Conservation (phyloP, 2,329 filamentous ascomycete species). For the Hypocrella siamensis region DNA sequence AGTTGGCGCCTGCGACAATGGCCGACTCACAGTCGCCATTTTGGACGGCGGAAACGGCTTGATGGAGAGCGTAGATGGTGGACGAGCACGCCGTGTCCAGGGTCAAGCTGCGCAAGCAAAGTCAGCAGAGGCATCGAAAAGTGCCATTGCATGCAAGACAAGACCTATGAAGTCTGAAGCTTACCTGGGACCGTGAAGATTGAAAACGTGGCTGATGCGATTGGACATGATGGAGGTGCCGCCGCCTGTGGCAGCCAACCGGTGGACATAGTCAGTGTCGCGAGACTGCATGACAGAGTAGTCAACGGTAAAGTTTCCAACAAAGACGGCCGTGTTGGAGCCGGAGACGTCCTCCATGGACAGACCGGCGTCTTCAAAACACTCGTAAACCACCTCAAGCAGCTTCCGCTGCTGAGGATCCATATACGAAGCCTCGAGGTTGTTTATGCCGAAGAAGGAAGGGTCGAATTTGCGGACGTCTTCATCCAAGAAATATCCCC, state of each 20-base stretch:
- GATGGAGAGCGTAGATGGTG: constrained; percentile 29
- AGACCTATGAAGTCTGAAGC: no score
- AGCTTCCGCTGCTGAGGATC: constrained; percentile 14
- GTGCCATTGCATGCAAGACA: no score
- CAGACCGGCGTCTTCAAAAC: constrained; percentile 16
- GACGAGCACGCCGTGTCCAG: constrained; percentile 31
- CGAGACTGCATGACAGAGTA: no score
- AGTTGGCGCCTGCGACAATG: constrained; percentile 7
- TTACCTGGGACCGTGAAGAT: no score
- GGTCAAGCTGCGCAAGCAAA: constrained; percentile 10
- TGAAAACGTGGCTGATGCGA: no score
- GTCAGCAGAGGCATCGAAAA: no score
- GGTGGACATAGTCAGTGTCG: no score
- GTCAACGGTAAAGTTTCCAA: no score
- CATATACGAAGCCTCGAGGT: constrained; percentile 8
- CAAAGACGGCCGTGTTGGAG: no score
- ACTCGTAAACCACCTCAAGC: constrained; percentile 12
- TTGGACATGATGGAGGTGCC: no score
- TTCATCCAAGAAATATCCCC: constrained; percentile 13
- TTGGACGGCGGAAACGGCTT: constrained; percentile 20
- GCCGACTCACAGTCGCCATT: constrained; percentile 18
- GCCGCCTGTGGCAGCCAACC: no score
- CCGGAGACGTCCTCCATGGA: constrained; percentile 11
- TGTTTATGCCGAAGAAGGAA: constrained; percentile 9
- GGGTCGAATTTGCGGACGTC: constrained; percentile 12